Conservation (phyloP, 2,329 filamentous ascomycete genomes). For the Orbilia brochopaga region DNA sequence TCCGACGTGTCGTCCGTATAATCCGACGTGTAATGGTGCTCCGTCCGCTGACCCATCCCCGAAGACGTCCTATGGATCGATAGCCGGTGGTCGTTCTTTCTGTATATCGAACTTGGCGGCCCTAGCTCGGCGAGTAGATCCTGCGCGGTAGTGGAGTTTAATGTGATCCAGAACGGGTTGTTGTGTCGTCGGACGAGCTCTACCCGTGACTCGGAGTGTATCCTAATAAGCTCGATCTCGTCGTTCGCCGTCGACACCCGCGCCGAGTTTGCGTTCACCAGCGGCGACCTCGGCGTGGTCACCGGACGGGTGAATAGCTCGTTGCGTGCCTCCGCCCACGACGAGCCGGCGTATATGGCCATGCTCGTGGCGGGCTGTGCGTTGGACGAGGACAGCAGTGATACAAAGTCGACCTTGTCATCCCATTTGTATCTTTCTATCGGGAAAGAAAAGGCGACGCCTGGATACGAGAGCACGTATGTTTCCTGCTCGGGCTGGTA, state of each 20-base stretch:
- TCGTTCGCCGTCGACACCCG: constrained; percentile 68
- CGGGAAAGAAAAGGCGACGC: constrained; percentile 89
- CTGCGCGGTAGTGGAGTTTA: constrained; percentile 89
- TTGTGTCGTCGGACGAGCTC: constrained; percentile 76
- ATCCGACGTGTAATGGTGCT: constrained; percentile 59
- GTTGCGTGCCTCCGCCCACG: constrained; percentile 82
- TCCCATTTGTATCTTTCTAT: constrained; percentile 62
- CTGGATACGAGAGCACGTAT: constrained; percentile 92
- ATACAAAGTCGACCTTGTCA: constrained; percentile 77
- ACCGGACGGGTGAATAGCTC: constrained; percentile 77
- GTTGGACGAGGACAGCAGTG: constrained; percentile 77
- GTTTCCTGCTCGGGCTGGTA: constrained; percentile 76
- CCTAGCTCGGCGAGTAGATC: constrained; percentile 89
- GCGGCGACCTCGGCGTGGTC: constrained; percentile 74
- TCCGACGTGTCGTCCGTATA: constrained; percentile 69
- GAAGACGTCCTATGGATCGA: constrained; percentile 72
- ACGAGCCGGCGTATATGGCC: constrained; percentile 87
- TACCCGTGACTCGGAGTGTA: constrained; percentile 78
- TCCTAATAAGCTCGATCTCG: constrained; percentile 79
- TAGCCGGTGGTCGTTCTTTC: constrained; percentile 86
- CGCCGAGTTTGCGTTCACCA: constrained; percentile 61
- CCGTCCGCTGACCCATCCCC: constrained; percentile 39
- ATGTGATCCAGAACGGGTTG: constrained; percentile 71
- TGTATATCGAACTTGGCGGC: constrained; percentile 90
- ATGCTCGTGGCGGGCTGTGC: constrained; percentile 80